A percentile compares a stretch with the other conserved stretches of the same genome.
Evolutionary conservation across 768 basidiomycete genomes (phyloP).

Genomic region (Rhodotorula graminis): DNA sequence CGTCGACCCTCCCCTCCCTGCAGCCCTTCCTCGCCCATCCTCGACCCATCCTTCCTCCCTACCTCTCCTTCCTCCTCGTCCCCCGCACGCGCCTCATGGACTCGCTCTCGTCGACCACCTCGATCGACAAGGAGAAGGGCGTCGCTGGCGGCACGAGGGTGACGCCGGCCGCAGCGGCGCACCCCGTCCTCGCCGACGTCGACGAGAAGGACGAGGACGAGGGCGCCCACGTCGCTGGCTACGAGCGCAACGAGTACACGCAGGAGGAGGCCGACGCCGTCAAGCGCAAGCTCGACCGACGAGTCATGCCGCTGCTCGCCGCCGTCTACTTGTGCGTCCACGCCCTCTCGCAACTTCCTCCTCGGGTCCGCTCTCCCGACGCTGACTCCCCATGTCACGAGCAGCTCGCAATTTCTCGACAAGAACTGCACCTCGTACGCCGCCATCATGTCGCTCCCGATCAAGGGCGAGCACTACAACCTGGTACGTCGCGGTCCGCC

Average conservation of each 20-base stretch:
- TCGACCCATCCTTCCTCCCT: background rate
- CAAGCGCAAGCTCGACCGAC: constrained; percentile 26
- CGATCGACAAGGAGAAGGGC: constrained; percentile 15
- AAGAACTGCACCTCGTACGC: constrained; percentile 64
- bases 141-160: background rate
- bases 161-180: background rate
- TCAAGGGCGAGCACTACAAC: constrained; percentile 55
- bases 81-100: background rate
- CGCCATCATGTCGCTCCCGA: constrained; percentile 65
- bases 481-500: constrained; percentile 48
- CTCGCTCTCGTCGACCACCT: background rate
- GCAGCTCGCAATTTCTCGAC: constrained; percentile 57
- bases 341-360: no score
- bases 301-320: constrained; percentile 12
- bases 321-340: background rate
- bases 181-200: constrained; percentile 1
- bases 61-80: background rate
- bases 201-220: constrained; percentile 25
- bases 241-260: constrained; percentile 9
- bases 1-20: background rate
- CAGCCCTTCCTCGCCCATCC: background rate
- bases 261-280: constrained; percentile 27
- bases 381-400: background rate
- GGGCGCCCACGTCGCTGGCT: constrained; percentile 11
- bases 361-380: background rate